phyloP scores from a whole-genome alignment of 1,139 yeast genomes.

The Zygosaccharomyces sapae region DNA sequence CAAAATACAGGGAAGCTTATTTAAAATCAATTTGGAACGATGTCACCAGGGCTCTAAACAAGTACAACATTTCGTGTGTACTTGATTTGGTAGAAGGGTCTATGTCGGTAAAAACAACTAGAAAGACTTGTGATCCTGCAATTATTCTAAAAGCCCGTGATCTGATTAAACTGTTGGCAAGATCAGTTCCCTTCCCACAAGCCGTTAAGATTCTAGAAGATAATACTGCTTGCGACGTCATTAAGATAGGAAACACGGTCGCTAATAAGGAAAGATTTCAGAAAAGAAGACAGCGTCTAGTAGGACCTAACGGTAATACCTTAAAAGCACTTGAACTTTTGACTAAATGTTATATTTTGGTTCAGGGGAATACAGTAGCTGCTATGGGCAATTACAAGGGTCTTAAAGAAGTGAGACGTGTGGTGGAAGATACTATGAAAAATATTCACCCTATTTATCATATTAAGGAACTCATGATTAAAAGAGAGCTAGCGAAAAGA shows the following conservation, averaged over 20 bases:
- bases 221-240: constrained; percentile 92
- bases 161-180: constrained; percentile 83
- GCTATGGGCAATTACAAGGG: constrained; percentile 98
- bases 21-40: constrained; percentile 90
- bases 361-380: constrained; percentile 96
- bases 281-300: constrained; percentile 91
- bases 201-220: constrained; percentile 89
- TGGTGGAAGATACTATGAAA: constrained; percentile 96
- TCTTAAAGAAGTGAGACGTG: constrained; percentile 83
- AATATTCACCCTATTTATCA: constrained; percentile 95
- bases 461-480: constrained; percentile 95
- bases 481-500: constrained; percentile 87
- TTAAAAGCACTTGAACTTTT: constrained; percentile 89
- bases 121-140: constrained; percentile 94
- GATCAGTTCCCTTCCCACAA: constrained; percentile 97
- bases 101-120: constrained; percentile 93
- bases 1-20: constrained; percentile 92
- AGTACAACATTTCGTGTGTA: constrained; percentile 71
- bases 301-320: constrained; percentile 97
- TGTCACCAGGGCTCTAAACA: constrained; percentile 73
- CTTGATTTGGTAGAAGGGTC: constrained; percentile 93
- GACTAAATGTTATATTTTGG: constrained; percentile 89
- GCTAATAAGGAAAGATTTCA: constrained; percentile 89
- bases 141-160: constrained; percentile 92
- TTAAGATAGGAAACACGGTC: constrained; percentile 87